A percentile compares a stretch with the other conserved stretches of the same genome.
phyloP scores from a whole-genome alignment of 257 asterid species.

The Solanum chmielewskii region DNA sequence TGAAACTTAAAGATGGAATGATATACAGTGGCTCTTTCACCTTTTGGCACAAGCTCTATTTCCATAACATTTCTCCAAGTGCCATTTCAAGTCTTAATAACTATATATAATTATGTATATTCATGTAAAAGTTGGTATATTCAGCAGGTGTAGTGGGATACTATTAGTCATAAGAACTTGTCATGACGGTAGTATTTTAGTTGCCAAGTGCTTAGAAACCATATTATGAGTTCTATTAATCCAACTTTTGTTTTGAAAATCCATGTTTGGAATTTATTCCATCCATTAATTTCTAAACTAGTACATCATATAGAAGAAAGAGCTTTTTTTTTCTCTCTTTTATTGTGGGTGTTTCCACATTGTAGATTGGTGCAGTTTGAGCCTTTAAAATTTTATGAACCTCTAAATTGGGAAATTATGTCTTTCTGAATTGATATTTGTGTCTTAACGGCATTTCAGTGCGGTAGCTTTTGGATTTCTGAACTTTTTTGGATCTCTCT shows the following conservation, averaged over 20 bases:
- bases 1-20: not conserved
- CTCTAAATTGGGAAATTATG: not conserved
- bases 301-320: not conserved
- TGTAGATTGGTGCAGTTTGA: not conserved
- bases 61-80: not conserved
- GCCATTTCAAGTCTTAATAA: not conserved
- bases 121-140: not conserved
- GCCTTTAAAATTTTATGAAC: not conserved
- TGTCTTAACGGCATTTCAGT: conserved; percentile 27
- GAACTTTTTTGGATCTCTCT: conserved; percentile 85
- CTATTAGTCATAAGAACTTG: not conserved
- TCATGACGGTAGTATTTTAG: not conserved
- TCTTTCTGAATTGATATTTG: not conserved
- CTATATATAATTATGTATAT: not conserved
- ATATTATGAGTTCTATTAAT: not conserved
- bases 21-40: not conserved
- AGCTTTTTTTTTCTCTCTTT: not conserved
- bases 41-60: not conserved
- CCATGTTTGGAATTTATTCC: not conserved
- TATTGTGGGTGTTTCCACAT: not conserved
- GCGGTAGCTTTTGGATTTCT: conserved; percentile 73
- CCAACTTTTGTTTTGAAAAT: not conserved
- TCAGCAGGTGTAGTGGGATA: not conserved
- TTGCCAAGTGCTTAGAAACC: not conserved
- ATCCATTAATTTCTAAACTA: not conserved